These are phyloP conservation scores for Chaetomiaceae sp. DNA, from an alignment of 2,329 filamentous ascomycete genomes.

Conservation along the genomic window DNA sequence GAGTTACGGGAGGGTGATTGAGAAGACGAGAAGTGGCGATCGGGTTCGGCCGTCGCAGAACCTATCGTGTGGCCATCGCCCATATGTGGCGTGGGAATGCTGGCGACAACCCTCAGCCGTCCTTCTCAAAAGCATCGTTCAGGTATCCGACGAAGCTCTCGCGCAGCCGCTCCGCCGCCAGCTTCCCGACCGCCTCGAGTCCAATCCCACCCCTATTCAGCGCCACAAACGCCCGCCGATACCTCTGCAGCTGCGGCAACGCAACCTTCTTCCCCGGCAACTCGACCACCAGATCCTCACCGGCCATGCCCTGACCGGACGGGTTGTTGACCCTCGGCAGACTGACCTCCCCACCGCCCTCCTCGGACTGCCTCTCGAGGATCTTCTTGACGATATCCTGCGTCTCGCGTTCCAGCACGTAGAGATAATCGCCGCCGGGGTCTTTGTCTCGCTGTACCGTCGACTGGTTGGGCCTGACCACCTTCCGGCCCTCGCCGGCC, in stretches of 20 bases:
- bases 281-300: slow-evolving; percentile 55
- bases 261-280: slow-evolving; percentile 64
- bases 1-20: too few relatives aligned
- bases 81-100: too few relatives aligned
- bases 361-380: slow-evolving; percentile 63
- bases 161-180: slow-evolving; percentile 51
- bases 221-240: slow-evolving; percentile 71
- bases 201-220: slow-evolving; percentile 69
- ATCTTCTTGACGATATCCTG: slow-evolving; percentile 71
- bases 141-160: slow-evolving; percentile 64
- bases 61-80: too few relatives aligned
- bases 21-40: too few relatives aligned
- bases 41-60: too few relatives aligned
- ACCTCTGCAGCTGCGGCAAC: slow-evolving; percentile 70
- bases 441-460: slow-evolving; percentile 62
- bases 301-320: slow-evolving; percentile 24
- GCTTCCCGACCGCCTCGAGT: slow-evolving; percentile 50
- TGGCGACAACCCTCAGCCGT: slow-evolving; percentile 32
- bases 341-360: slow-evolving; percentile 53
- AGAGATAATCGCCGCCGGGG: slow-evolving; percentile 69
- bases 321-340: slow-evolving; percentile 20
- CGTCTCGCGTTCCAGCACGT: slow-evolving; percentile 73
- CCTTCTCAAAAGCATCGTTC: slow-evolving; percentile 60
- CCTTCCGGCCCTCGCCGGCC: slow-evolving; percentile 57
- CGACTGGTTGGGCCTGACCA: slow-evolving; percentile 68